A percentile compares a stretch with the other conserved stretches of the same genome.
These are phyloP conservation scores for Lactuca sativa DNA, from an alignment of 129 eudicot genomes.

Conservation along the genomic window DNA sequence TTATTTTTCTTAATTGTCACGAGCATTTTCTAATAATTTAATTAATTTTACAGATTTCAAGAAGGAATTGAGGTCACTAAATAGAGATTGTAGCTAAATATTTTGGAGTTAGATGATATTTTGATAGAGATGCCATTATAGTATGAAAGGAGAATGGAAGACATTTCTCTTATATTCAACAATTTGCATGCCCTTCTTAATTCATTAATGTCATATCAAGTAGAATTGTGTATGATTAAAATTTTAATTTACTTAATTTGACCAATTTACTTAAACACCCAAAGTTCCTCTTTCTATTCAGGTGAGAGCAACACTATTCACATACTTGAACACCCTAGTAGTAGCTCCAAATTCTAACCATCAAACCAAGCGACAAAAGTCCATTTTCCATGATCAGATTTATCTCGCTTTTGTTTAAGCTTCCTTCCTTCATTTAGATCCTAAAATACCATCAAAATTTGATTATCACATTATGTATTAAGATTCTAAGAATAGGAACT, in stretches of 20 bases:
- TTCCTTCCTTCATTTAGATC: too few species aligned
- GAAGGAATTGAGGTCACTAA: slow-evolving; percentile 87
- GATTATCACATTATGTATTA: too few species aligned
- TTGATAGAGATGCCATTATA: slow-evolving; percentile 83
- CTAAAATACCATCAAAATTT: too few species aligned
- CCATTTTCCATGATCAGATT: too few species aligned
- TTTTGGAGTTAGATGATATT: slow-evolving; percentile 87
- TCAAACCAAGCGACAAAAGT: too few species aligned
- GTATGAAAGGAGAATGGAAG: slow-evolving; percentile 92
- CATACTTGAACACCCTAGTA: slow-evolving; percentile 61
- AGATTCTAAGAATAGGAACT: too few species aligned
- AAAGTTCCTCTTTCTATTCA: slow-evolving; percentile 10
- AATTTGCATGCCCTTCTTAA: slow-evolving; percentile 88
- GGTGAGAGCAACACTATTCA: slow-evolving; percentile 91
- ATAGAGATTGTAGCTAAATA: slow-evolving; percentile 76
- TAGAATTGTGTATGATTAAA: slow-evolving; percentile 1
- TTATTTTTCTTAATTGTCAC: too few species aligned
- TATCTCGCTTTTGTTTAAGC: too few species aligned
- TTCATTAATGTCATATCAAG: slow-evolving; percentile 90
- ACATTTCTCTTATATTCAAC: slow-evolving; percentile 81
- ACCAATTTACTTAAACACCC: not conserved
- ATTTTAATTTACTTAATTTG: not conserved
- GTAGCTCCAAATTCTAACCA: too few species aligned
- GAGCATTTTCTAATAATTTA: not conserved
- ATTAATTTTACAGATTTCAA: slow-evolving; percentile 54